Percentiles rank a stretch among this genome's conserved stretches.
phyloP scores from a whole-genome alignment of 2,329 filamentous ascomycete genomes.

The Beauveria sp. region DNA sequence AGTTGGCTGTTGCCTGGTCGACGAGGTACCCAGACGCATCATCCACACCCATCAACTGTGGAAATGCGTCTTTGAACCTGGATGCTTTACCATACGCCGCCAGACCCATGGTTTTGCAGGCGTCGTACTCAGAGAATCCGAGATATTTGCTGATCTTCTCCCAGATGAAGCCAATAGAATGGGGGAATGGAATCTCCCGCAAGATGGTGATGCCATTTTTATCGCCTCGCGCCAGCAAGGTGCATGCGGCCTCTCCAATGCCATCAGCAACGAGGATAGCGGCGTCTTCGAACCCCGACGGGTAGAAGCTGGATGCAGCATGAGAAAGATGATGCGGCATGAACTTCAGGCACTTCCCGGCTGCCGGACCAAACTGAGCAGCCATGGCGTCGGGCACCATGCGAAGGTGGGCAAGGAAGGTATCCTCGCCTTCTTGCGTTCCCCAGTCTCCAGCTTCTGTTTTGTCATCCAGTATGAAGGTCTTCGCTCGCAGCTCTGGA shows the following conservation, averaged over 20 bases:
- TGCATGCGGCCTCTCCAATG: constrained; percentile 4
- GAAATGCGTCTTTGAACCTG: not conserved
- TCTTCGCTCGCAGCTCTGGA: not conserved
- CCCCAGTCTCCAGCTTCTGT: constrained; percentile 4
- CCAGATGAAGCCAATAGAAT: constrained; percentile 6
- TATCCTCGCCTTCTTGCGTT: not conserved
- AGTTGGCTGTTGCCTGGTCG: not conserved
- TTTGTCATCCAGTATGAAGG: not conserved
- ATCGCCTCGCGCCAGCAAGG: constrained; percentile 11
- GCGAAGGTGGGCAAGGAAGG: not conserved
- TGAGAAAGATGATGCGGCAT: constrained; percentile 7
- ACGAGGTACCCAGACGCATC: not conserved
- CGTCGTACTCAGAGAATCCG: constrained; percentile 3
- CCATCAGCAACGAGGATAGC: constrained; percentile 7
- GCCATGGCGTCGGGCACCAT: not conserved
- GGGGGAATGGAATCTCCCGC: not conserved
- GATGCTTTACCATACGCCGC: not conserved
- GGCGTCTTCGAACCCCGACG: not conserved
- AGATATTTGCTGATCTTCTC: constrained; percentile 7
- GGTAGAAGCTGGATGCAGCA: constrained; percentile 4
- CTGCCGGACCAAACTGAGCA: not conserved
- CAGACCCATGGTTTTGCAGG: constrained; percentile 4
- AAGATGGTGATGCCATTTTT: constrained; percentile 16
- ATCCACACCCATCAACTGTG: not conserved
- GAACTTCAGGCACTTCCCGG: not conserved